These are phyloP conservation scores for Theileria annulata DNA, from an alignment of 169 alveolate species.

Conservation along the genomic window DNA sequence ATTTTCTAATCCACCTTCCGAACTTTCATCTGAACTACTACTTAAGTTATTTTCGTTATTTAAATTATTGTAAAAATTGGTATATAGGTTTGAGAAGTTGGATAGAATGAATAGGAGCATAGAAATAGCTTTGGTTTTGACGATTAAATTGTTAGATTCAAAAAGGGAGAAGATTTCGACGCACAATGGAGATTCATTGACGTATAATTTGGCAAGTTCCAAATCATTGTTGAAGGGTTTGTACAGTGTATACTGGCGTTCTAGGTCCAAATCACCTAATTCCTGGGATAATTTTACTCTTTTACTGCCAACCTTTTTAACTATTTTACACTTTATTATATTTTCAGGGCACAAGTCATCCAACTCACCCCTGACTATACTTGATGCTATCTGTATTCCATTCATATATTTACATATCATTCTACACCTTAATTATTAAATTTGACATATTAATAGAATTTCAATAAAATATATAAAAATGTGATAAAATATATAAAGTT, in stretches of 20 bases:
- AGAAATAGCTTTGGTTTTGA: slow-evolving; percentile 25
- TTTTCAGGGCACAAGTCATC: slow-evolving; percentile 42
- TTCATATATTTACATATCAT: slow-evolving; percentile 22
- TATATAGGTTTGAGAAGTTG: background rate
- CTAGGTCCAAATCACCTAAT: background rate
- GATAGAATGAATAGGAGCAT: slow-evolving; percentile 31
- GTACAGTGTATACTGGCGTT: slow-evolving; percentile 22
- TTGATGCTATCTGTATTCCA: slow-evolving; percentile 46
- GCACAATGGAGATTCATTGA: slow-evolving; percentile 48
- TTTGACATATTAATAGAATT: background rate
- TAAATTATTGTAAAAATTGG: no score
- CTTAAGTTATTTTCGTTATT: no score
- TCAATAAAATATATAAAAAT: background rate
- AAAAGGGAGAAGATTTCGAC: slow-evolving; percentile 45
- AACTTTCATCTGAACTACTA: no score
- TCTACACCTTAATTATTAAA: background rate
- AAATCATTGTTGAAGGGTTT: slow-evolving; percentile 36
- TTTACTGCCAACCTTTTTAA: background rate
- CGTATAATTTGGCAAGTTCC: slow-evolving; percentile 24
- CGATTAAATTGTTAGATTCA: background rate
- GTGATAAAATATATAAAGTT: background rate
- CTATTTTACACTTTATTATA: background rate
- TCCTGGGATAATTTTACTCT: slow-evolving; percentile 9
- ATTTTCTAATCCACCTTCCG: background rate
- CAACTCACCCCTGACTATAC: slow-evolving; percentile 36